Percentiles rank a stretch among this genome's conserved stretches.
Conservation (phyloP, 2,329 filamentous ascomycete species). For the Lecanoromycetidae sp. region DNA sequence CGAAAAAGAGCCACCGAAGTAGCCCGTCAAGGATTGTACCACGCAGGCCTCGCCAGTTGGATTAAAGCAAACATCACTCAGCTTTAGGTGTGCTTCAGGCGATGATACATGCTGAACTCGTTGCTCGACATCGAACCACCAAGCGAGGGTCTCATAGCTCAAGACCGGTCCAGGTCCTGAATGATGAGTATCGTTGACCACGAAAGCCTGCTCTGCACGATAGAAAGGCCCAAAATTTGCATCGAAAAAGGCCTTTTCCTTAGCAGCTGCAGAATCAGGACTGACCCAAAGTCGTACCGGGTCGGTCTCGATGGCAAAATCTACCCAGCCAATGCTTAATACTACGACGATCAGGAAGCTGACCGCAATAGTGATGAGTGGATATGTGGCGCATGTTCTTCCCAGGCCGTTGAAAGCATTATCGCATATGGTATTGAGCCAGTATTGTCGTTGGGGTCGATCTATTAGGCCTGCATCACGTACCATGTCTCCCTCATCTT, state of each 20-base stretch:
- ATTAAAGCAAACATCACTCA: constrained; percentile 87
- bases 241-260: constrained; percentile 92
- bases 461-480: constrained; percentile 67
- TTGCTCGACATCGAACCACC: constrained; percentile 89
- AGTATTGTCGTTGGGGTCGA: constrained; percentile 65
- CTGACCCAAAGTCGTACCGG: constrained; percentile 95
- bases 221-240: constrained; percentile 90
- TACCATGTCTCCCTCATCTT: constrained; percentile 80
- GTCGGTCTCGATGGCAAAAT: constrained; percentile 79
- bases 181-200: constrained; percentile 71
- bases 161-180: constrained; percentile 62
- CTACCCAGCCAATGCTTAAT: constrained; percentile 76
- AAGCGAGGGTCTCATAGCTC: constrained; percentile 74
- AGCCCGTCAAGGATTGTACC: constrained; percentile 82
- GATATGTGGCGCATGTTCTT: constrained; percentile 68
- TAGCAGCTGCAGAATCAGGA: constrained; percentile 75
- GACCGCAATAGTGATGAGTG: constrained; percentile 64
- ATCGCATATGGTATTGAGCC: constrained; percentile 72
- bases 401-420: constrained; percentile 69
- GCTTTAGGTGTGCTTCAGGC: constrained; percentile 50
- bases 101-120: constrained; percentile 63
- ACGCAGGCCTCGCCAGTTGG: constrained; percentile 82
- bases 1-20: constrained; percentile 59
- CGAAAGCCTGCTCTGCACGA: constrained; percentile 80
- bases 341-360: constrained; percentile 66